Percentiles rank a stretch among this genome's conserved stretches.
phyloP scores from a whole-genome alignment of 2,329 filamentous ascomycete genomes.

The Aspergillus clavatus region DNA sequence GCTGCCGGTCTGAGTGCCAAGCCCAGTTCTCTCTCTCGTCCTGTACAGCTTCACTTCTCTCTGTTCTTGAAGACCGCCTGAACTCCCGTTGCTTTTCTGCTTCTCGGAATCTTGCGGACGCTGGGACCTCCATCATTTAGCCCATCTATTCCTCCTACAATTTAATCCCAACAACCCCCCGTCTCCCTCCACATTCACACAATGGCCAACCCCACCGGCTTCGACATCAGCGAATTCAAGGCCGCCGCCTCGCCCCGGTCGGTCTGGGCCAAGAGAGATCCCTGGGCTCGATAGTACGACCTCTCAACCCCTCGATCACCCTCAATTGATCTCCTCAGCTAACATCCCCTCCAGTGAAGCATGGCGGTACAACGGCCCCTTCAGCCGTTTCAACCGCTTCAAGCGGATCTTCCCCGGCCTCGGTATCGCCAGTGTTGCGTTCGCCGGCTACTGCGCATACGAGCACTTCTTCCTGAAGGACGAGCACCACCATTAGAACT shows the following conservation, averaged over 20 bases:
- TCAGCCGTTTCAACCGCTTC: conserved; percentile 85
- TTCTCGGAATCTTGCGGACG: conserved; percentile 11
- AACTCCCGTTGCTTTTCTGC: conserved; percentile 10
- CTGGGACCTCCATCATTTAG: too few relatives aligned
- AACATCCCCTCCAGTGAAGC: conserved; percentile 62
- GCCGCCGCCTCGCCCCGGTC: conserved; percentile 60
- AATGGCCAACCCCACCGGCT: conserved; percentile 70
- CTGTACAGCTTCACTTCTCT: conserved; percentile 21
- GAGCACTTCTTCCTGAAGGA: conserved; percentile 83
- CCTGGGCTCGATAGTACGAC: conserved; percentile 58
- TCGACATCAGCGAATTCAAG: conserved; percentile 78
- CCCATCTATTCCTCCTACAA: too few relatives aligned
- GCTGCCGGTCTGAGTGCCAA: conserved; percentile 19
- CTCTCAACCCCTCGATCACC: conserved; percentile 2
- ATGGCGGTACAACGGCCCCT: conserved; percentile 89
- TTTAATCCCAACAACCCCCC: too few relatives aligned
- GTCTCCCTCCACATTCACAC: conserved; percentile 44
- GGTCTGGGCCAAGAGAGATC: conserved; percentile 49
- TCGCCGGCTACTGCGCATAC: conserved; percentile 81
- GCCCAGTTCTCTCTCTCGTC: conserved; percentile 11
- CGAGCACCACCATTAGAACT: conserved; percentile 53
- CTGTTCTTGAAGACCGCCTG: conserved; percentile 3
- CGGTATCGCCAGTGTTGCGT: conserved; percentile 87
- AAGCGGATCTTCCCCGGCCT: conserved; percentile 81
- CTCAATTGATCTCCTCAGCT: conserved; percentile 6